Conservation (phyloP, 2,329 filamentous ascomycete species). For the Dactylellina drechsleri region DNA sequence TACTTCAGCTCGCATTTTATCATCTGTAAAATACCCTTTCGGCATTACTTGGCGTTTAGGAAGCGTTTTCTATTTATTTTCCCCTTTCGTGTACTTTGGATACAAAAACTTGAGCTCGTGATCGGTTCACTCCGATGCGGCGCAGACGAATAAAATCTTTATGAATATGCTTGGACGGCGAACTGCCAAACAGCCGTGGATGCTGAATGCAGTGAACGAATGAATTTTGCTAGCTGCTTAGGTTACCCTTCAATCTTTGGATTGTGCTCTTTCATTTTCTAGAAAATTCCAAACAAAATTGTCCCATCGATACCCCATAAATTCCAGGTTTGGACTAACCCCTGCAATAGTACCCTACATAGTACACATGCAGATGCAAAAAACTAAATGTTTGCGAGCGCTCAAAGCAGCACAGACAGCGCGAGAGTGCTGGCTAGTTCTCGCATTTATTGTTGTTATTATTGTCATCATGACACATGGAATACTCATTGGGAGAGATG, state of each 20-base stretch:
- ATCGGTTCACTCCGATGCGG: slow-evolving; percentile 1
- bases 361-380: too few relatives aligned
- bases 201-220: slow-evolving; percentile 1
- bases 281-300: slow-evolving; percentile 26
- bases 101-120: slow-evolving; percentile 2
- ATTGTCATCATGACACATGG: slow-evolving; percentile 47
- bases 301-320: slow-evolving; percentile 31
- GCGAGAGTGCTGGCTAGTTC: slow-evolving; percentile 24
- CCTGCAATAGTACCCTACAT: not conserved
- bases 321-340: slow-evolving; percentile 32
- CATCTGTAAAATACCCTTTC: slow-evolving; percentile 2
- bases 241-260: not conserved
- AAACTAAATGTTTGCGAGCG: too few relatives aligned
- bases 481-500: slow-evolving; percentile 10
- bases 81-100: slow-evolving; percentile 3
- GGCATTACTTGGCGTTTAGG: slow-evolving; percentile 34
- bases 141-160: slow-evolving; percentile 21
- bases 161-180: not conserved
- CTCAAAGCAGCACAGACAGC: not conserved
- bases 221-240: not conserved
- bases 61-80: slow-evolving; percentile 7
- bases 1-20: not conserved
- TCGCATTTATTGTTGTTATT: slow-evolving; percentile 7
- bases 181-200: slow-evolving; percentile 10
- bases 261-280: not conserved